These are phyloP conservation scores for Chloranthus sessilifolius DNA, from an alignment of 164 flowering plant species.

Conservation along the genomic window DNA sequence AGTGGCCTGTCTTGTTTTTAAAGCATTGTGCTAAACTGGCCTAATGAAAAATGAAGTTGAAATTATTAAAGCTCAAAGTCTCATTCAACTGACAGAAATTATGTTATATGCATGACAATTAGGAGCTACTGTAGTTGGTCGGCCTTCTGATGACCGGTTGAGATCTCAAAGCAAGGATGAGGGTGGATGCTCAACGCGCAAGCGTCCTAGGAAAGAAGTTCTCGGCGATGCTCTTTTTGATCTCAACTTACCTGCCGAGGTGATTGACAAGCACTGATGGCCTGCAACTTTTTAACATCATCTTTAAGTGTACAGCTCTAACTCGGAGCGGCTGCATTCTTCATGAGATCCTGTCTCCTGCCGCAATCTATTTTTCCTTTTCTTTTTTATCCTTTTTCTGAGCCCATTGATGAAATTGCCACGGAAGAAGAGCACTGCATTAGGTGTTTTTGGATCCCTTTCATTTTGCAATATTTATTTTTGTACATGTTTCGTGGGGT, in stretches of 20 bases:
- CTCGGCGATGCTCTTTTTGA: constrained; percentile 24
- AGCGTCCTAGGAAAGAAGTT: constrained; percentile 28
- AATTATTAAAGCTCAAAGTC: too few relatives aligned
- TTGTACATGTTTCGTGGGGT: constrained; percentile 13
- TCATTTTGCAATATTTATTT: not conserved
- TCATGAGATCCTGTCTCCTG: not conserved
- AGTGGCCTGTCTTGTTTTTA: too few relatives aligned
- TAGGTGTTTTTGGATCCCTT: not conserved
- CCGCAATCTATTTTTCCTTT: not conserved
- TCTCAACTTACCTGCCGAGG: constrained; percentile 46
- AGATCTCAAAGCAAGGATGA: constrained; percentile 19
- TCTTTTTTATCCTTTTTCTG: not conserved
- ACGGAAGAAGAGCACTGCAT: not conserved
- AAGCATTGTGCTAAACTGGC: too few relatives aligned
- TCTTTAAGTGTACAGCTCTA: constrained; percentile 51
- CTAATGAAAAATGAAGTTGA: too few relatives aligned
- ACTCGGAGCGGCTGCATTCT: constrained; percentile 17
- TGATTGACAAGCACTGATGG: constrained; percentile 38
- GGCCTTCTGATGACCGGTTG: constrained; percentile 11
- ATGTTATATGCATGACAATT: too few relatives aligned
- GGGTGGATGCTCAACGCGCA: constrained; percentile 29
- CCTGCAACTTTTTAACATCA: constrained; percentile 1
- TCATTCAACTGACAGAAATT: too few relatives aligned
- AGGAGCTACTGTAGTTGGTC: constrained; percentile 6
- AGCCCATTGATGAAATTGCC: not conserved